Evolutionary conservation across 257 asterid genomes (phyloP), one percentile per base, ranked within the genome.

Genomic region (Anisodus acutangulus): DNA sequence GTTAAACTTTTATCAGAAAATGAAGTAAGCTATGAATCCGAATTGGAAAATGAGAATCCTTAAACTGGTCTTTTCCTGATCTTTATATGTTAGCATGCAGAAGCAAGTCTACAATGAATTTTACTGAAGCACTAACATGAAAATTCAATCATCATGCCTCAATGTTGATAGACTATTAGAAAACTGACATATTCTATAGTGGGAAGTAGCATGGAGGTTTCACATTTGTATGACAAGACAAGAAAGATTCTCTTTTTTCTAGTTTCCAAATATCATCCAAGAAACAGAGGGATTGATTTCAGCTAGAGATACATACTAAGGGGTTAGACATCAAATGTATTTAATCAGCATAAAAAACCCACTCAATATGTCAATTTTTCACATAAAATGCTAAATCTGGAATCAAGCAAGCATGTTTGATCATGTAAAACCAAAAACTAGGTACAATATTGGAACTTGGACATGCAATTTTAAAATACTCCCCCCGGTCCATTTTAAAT

Each of bases 291-390:
- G 51, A 37, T 37, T 17, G 51, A 43, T 7, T 13, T 15, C 51
- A 68, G 51, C 76, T 68, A 68, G 51, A 68, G 51, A 68, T 68
- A 15, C 51, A 69, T 16, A 22, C 69, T 63, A 63, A 22, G 39
- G 2, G 68, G 68, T 60, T 19, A 63, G 16, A 63, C 69, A 63
- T 63, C 39, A 63, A 22, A 63, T 22, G 35, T 63, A 22, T 22
- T 22, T 19, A 6, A n/a, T 59, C 6, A 59, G 17, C 9, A 59
- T 2, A 17, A 59, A 59, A 49, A 49, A 26, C 6, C 19, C 66
- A 59, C 5, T 59, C 31, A 59, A 59, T 59, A 59, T 63, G 69
- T 22, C 35, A 63, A 63, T 9, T 62, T 62, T 22, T 3, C 69
- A 63, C 69, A 63, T 63, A 22, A 63, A 63, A 17, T 2, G 66